phyloP scores from a whole-genome alignment of 2,329 filamentous ascomycete species.

The Allantophomopsis cytisporea region DNA sequence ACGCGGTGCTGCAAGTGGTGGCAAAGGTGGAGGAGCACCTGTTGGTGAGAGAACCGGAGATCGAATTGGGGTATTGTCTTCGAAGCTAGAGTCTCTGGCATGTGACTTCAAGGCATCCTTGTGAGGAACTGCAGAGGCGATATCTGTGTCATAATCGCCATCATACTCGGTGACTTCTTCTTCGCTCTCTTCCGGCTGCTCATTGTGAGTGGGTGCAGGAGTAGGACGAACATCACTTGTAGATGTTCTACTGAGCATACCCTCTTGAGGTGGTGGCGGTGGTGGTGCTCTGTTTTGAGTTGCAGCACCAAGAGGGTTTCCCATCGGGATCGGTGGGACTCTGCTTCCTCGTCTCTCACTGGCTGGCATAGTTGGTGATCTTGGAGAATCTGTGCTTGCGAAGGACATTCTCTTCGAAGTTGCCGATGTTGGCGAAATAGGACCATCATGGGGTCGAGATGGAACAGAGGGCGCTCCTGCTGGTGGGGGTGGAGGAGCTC shows the following conservation, averaged over 20 bases:
- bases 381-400: conserved; percentile 21
- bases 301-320: conserved; percentile 28
- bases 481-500: conserved; percentile 31
- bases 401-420: conserved; percentile 18
- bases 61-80: conserved; percentile 45
- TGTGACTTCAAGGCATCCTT: conserved; percentile 87
- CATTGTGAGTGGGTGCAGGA: conserved; percentile 27
- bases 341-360: conserved; percentile 41
- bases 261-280: conserved; percentile 44
- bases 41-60: conserved; percentile 25
- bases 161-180: conserved; percentile 90
- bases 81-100: conserved; percentile 61
- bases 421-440: conserved; percentile 28
- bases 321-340: conserved; percentile 45
- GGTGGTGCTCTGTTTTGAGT: conserved; percentile 48
- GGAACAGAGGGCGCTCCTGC: conserved; percentile 25
- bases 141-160: conserved; percentile 95
- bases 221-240: conserved; percentile 38
- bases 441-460: conserved; percentile 23
- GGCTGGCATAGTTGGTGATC: conserved; percentile 22
- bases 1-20: conserved; percentile 38
- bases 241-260: conserved; percentile 37
- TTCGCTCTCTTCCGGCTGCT: conserved; percentile 43
- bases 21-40: conserved; percentile 35
- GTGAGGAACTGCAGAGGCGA: conserved; percentile 83